Base-by-base conservation (phyloP, 768 basidiomycete species). In the Suillus plorans region DNA sequence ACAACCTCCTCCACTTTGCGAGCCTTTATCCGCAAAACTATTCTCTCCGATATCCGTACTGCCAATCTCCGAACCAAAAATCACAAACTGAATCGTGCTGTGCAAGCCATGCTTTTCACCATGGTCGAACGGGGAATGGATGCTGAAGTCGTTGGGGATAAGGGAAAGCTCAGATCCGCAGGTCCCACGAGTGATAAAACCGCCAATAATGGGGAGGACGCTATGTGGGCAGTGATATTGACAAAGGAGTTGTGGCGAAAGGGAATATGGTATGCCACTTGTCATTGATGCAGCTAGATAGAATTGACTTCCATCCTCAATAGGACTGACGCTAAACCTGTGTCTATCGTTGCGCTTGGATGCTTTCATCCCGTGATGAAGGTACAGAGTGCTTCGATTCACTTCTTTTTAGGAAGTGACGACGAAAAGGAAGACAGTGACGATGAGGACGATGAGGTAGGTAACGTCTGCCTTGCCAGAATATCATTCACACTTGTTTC, bases 41-140 rank as follows among this genome's bases (percentile, higher is more conserved):
- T 99, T 73, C 83, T 99, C 25, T 89, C 92, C 13, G 97, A 98
- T 70, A 93, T 99, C 66, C 88, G 89, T 68, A 92, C 90, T 1
- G 95, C 97, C 49, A 99, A 99, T 75, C 77, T 88, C 41, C 89
- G 87, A 62, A 83, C 90, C 47, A 94, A 92, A 74, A 97, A 98
- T 72, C 95, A 97, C 80, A 96, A 97, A 75, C 86, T 99, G 34
- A 99, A 99, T 74, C 87, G 94, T 44, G 90, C 95, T 25, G 94
- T 99, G 0, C 97, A 99, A 74, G 89, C 94, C 14, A 92, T 99
- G 85, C 82, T 99, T 37, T 99, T 99, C 74, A 86, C 87, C 52
- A 99, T 99, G 96, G 88, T 98, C 9, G 96, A 97, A 76, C 87
- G 90, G 45, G 95, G 95, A 14, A 92, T 95, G 89, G 86, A 88